Percentiles rank a stretch among this genome's conserved stretches.
phyloP scores from a whole-genome alignment of 805 yeast genomes.

The Cyberlindnera mycetangii region DNA sequence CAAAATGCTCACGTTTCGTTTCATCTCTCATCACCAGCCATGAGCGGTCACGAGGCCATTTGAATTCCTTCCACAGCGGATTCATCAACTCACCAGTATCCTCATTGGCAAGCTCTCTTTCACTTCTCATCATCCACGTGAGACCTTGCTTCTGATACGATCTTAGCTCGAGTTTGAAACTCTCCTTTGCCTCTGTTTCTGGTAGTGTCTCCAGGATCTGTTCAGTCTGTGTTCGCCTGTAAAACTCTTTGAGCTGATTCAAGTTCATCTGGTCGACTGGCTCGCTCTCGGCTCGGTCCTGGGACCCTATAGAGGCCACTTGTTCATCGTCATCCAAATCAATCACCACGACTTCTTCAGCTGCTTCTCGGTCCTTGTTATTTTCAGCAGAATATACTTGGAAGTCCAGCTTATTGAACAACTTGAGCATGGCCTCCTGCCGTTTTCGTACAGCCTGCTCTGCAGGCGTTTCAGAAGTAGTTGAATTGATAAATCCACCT shows the following conservation, averaged over 20 bases:
- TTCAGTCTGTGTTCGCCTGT: constrained; percentile 65
- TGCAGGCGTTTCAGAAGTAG: constrained; percentile 45
- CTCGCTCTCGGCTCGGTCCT: constrained; percentile 13
- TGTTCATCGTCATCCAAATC: constrained; percentile 36
- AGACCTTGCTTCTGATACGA: constrained; percentile 83
- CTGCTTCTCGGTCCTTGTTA: constrained; percentile 13
- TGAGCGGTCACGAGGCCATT: constrained; percentile 63
- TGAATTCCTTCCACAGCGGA: constrained; percentile 80
- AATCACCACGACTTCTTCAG: constrained; percentile 28
- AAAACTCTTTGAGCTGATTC: constrained; percentile 75
- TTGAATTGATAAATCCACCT: constrained; percentile 11
- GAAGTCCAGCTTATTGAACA: constrained; percentile 52
- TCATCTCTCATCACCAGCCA: constrained; percentile 33
- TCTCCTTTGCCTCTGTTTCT: constrained; percentile 48
- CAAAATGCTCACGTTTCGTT: constrained; percentile 9
- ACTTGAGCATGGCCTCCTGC: constrained; percentile 50
- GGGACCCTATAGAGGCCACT: constrained; percentile 14
- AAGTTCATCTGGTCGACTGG: constrained; percentile 45
- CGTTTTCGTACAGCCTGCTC: constrained; percentile 51
- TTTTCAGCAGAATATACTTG: constrained; percentile 13
- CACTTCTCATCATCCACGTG: constrained; percentile 87
- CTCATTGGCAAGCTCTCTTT: constrained; percentile 47
- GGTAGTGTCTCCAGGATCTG: constrained; percentile 57
- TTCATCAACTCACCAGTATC: constrained; percentile 57
- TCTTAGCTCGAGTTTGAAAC: constrained; percentile 58